Evolutionary conservation across 1,284 basidiomycete species (phyloP), one percentile per base, ranked within the genome.

Genomic region (Mycena citricolor): DNA sequence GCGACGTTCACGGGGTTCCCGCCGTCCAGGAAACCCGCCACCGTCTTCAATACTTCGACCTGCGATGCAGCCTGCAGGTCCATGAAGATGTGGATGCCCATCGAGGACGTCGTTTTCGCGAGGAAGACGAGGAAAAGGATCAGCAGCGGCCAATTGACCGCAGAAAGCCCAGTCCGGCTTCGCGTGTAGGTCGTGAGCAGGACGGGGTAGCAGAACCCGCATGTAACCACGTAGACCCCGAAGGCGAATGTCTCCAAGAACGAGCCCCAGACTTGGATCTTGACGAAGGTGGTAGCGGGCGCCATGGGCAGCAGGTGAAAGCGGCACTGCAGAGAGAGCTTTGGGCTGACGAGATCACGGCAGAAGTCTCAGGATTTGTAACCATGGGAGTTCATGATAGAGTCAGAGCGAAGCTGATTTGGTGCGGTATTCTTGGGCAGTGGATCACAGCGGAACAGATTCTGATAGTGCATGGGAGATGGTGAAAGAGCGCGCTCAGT

Each of bases 201-300:
- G 12, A 30, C 26, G 8, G 20, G 25, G 26, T 39, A 39, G 25
- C 46, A 48, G 20, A 28, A 17, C 22, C 11, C 22, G 39, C 42
- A 48, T 5, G 50, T 45, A 20, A 52, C 26, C 32, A 48, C 11
- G 42, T 52, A 52, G 17, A 45, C 12, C 23, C 50, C 50, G 23
- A 48, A 52, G 26, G 26, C 17, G 25, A 36, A 13, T 24, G 21
- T 45, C 24, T 39, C 16, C 12, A 52, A 47, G 39, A 45, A 52
- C 42, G 46, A 8, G 7, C 50, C 50, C 50, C 46, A 48, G 11
- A 43, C 41, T 28, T 52, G 50, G 22, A 31, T 33, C 25, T 36
- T 24, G 22, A 52, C 19, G 23, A 44, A 52, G 21, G 6, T 26
- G 8, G 20, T 26, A 6, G 8, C 36, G 36, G 7, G 7, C 10